Base-by-base conservation (phyloP, 2,329 filamentous ascomycete species). In the Monosporascus sp. region DNA sequence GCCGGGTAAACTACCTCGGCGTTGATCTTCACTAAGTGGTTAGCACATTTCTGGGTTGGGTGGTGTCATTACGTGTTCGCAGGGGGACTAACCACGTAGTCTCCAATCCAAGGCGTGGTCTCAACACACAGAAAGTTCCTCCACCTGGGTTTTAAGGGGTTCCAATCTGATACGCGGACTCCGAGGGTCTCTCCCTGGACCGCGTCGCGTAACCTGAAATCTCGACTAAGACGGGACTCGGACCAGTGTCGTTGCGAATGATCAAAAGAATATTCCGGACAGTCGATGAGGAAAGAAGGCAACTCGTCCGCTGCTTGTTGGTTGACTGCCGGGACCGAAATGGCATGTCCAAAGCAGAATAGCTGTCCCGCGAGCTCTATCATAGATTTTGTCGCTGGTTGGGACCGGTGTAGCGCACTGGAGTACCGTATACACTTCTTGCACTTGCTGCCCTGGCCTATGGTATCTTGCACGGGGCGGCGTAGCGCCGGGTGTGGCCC, bases 71-170 rank as follows among this genome's bases (percentile, higher is more conserved):
- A 25, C 14, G 8, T 18, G 18, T 18, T 44, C 24, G 46, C 2
- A 44, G 14, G 25, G 8, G 18, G 3, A 55, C 57, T 69, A 27
- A 78, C 67, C 49, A 71, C 62, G 50, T 80, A 76, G 52, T 80
- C 73, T 1, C 63, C 61, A 5, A 79, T 56, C 78, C 78, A 81
- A 0, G 74, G 72, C 1, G 66, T 63, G 4, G 73, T 68, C 9
- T 71, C 63, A 0, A 73, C 50, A 0, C 68, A 66, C 9, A 78
- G 64, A 18, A 75, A 63, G 47, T 76, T 75, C 17, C 76, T 68
- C 78, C 78, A 81, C 8, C 59, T 53, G 3, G 68, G 67, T 3
- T 64, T 58, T 9, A 65, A 49, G 1, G 66, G 63, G 37, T 65
- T 63, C 57, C 60, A 63, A 22, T 67, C 65, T 3, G 55, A 35